Percentiles rank a stretch among this genome's conserved stretches.
These are phyloP conservation scores for Inga leiocalycina DNA, from an alignment of 306 rosid species.

Conservation along the genomic window DNA sequence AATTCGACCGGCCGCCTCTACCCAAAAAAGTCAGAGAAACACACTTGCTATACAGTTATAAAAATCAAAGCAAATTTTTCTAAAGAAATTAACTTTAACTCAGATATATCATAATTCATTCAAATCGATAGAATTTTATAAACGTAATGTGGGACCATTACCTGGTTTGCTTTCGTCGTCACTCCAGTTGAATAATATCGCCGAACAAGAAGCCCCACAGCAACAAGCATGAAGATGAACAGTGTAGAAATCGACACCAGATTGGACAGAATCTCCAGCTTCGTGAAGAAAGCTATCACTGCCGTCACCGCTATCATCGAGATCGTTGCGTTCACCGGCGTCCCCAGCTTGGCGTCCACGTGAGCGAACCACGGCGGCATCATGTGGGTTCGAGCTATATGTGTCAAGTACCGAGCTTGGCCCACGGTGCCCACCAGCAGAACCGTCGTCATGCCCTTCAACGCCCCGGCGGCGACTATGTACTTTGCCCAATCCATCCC, in stretches of 20 bases:
- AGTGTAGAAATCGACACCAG: constrained; percentile 80
- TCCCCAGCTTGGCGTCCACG: constrained; percentile 62
- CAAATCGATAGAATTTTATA: background rate
- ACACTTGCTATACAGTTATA: background rate
- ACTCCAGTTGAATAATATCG: constrained; percentile 63
- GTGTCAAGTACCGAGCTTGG: constrained; percentile 85
- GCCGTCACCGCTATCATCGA: constrained; percentile 68
- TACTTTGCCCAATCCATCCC: constrained; percentile 94
- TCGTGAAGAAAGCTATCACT: constrained; percentile 67
- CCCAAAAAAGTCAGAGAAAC: background rate
- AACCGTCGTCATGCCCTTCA: constrained; percentile 90
- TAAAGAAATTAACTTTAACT: background rate
- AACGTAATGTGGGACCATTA: background rate
- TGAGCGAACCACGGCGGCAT: constrained; percentile 86
- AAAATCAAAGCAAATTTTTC: background rate
- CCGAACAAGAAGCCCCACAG: constrained; percentile 66
- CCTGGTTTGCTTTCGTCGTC: constrained; percentile 35
- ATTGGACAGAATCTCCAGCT: constrained; percentile 51
- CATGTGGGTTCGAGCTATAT: constrained; percentile 93
- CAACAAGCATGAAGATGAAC: constrained; percentile 78
- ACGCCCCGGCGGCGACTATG: constrained; percentile 72
- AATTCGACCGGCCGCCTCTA: background rate
- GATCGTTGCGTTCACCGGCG: constrained; percentile 75
- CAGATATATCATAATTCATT: too few relatives aligned
- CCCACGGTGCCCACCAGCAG: constrained; percentile 72